Conservation (phyloP, 345 rosid species). For the Heritiera fomes region DNA sequence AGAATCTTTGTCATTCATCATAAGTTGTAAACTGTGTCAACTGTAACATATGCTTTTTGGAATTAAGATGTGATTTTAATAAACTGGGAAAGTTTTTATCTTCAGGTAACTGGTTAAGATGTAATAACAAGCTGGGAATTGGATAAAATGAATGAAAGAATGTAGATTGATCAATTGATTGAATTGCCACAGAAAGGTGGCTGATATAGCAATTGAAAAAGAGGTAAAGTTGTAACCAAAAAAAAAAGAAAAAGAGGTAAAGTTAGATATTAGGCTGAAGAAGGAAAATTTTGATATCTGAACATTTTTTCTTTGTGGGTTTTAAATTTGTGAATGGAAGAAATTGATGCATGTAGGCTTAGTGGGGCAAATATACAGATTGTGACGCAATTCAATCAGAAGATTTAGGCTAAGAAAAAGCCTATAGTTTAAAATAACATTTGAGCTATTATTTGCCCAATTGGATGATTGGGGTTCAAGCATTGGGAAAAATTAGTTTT, state of each 20-base stretch:
- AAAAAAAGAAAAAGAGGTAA: neutral
- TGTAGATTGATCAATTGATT: neutral
- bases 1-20: neutral
- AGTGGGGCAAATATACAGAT: neutral
- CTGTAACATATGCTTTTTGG: neutral
- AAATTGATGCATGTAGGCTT: neutral
- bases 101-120: neutral
- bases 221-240: neutral
- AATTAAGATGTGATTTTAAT: neutral
- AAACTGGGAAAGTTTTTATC: neutral
- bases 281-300: neutral
- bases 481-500: neutral
- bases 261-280: neutral
- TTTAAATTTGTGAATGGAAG: neutral
- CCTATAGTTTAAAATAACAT: neutral
- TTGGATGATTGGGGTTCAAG: neutral
- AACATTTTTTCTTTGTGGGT: neutral
- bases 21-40: neutral
- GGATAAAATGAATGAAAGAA: neutral
- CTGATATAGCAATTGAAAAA: neutral
- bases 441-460: neutral
- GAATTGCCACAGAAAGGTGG: neutral
- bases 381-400: neutral
- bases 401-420: neutral
- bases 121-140: slow-evolving; percentile 1